Evolutionary conservation across 1,139 yeast genomes (phyloP).

Genomic region (Saccharomyces hybrid): DNA sequence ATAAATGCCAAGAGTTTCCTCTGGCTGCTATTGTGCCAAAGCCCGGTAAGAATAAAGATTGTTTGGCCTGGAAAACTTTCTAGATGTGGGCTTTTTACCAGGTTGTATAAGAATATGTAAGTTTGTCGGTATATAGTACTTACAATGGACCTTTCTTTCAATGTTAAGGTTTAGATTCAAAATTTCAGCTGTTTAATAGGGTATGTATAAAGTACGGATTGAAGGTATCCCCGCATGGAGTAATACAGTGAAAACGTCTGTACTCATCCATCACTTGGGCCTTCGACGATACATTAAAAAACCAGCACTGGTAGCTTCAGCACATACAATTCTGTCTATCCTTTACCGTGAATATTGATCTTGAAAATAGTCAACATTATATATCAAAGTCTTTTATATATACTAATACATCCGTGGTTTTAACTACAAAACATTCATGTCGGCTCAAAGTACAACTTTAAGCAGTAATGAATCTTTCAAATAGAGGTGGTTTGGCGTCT

Average conservation of each 20-base stretch:
- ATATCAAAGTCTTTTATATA: neutral
- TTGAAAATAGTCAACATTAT: neutral
- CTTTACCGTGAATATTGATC: neutral
- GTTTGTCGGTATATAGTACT: neutral
- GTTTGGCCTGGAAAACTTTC: neutral
- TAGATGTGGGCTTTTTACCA: neutral
- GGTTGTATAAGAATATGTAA: neutral
- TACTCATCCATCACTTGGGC: neutral
- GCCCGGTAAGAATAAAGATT: neutral
- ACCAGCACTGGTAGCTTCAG: neutral
- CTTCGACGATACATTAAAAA: no score
- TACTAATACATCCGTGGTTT: neutral
- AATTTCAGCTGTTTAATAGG: neutral
- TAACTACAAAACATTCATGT: neutral
- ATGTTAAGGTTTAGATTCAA: neutral
- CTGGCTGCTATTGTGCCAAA: neutral
- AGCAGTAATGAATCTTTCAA: conserved; percentile 35
- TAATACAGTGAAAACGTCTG: neutral
- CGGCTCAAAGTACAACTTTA: conserved; percentile 6
- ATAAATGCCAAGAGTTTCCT: neutral
- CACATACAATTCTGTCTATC: neutral
- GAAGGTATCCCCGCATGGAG: neutral
- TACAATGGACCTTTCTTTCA: neutral
- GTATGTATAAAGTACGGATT: neutral
- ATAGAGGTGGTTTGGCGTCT: conserved; percentile 44